Conservation (phyloP, 805 yeast genomes). For the Sungouiozyma intestinalis region DNA sequence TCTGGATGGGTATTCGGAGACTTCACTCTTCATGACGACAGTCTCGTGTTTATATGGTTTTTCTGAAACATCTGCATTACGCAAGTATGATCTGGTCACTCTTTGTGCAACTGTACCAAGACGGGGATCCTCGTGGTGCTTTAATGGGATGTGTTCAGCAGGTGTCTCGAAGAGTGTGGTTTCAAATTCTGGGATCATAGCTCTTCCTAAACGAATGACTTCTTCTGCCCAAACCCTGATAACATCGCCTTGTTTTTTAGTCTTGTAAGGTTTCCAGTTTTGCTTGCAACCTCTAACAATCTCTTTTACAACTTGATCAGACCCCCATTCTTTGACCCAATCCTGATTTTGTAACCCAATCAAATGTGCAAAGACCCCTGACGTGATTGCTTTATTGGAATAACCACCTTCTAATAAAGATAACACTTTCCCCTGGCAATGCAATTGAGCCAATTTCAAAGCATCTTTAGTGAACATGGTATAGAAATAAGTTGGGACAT, state of each 20-base stretch:
- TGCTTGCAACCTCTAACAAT: conserved; percentile 58
- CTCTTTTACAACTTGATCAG: conserved; percentile 51
- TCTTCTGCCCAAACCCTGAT: conserved; percentile 55
- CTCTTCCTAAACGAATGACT: conserved; percentile 49
- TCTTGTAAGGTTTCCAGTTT: conserved; percentile 49
- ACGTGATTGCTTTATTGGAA: conserved; percentile 67
- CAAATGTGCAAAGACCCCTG: conserved; percentile 72
- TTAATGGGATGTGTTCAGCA: neutral
- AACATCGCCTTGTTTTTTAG: conserved; percentile 39
- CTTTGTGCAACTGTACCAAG: conserved; percentile 13
- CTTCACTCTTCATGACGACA: conserved; percentile 1
- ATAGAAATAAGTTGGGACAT: conserved; percentile 74
- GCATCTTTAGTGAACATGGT: conserved; percentile 64
- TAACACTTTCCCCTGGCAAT: conserved; percentile 48
- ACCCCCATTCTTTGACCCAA: conserved; percentile 61
- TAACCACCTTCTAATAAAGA: conserved; percentile 81
- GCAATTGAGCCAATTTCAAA: conserved; percentile 54
- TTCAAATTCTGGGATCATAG: conserved; percentile 44
- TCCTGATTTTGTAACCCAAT: conserved; percentile 51
- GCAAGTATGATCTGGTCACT: conserved; percentile 16
- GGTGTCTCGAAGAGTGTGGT: conserved; percentile 15
- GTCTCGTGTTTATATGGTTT: conserved; percentile 2
- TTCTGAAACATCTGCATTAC: conserved; percentile 2
- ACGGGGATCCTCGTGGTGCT: neutral
- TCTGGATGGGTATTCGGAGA: neutral